Percentiles rank a stretch among this genome's conserved stretches.
Conservation (phyloP, 805 yeast species). For the Soucietia sequanensis region DNA sequence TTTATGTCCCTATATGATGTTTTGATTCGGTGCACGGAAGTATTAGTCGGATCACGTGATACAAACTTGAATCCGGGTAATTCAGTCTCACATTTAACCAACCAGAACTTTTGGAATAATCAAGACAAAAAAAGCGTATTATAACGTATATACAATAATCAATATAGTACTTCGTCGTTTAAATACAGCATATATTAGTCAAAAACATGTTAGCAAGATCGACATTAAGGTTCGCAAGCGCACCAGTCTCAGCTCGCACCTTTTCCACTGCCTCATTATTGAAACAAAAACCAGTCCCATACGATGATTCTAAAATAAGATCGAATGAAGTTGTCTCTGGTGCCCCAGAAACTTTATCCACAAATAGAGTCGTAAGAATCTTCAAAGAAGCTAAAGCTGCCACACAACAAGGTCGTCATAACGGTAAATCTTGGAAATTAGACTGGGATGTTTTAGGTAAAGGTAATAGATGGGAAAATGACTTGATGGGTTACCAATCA, state of each 20-base stretch:
- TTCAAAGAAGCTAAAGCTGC: constrained; percentile 77
- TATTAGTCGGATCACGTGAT: too few species aligned
- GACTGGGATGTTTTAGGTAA: constrained; percentile 82
- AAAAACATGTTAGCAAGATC: too few species aligned
- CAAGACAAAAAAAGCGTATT: too few species aligned
- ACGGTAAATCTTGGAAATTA: constrained; percentile 62
- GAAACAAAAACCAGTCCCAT: constrained; percentile 20
- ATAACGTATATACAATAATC: too few species aligned
- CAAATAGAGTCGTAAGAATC: constrained; percentile 70
- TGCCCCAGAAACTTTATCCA: constrained; percentile 66
- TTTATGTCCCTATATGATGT: too few species aligned
- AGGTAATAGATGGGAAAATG: constrained; percentile 87
- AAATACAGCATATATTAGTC: too few species aligned
- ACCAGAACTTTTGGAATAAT: constrained; percentile 20
- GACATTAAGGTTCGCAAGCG: too few species aligned
- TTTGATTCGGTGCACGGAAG: too few species aligned
- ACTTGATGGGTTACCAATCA: constrained; percentile 81
- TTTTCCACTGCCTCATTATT: constrained; percentile 17
- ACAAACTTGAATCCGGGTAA: constrained; percentile 19
- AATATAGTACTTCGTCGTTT: too few species aligned
- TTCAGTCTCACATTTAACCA: constrained; percentile 14
- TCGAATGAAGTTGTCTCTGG: constrained; percentile 67
- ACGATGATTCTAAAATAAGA: constrained; percentile 18
- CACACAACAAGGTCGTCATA: constrained; percentile 68
- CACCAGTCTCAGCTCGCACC: constrained; percentile 14